Base-by-base conservation (phyloP, 306 rosid genomes). In the Senna tora region DNA sequence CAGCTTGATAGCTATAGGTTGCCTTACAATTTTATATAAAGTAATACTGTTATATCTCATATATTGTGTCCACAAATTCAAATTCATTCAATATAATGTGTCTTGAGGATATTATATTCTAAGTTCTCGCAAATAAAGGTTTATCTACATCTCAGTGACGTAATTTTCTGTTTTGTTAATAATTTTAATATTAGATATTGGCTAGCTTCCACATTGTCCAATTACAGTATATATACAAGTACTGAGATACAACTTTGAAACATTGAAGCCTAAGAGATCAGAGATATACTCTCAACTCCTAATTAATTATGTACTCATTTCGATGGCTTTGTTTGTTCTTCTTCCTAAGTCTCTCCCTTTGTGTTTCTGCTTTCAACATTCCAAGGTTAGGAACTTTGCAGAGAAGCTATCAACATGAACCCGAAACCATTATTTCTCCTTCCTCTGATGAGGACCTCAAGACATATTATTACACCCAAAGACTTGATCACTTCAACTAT, bases 401-500 rank as follows among this genome's bases (percentile, higher is more conserved):
- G 56, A 74, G 56, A 65, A 62, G 41, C n/a, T 22, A 50, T 13
- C 63, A 13, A 9, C 49, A 11, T 43, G 65, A 74, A 41, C 47
- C 45, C 2, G 38, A 19, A 58, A 25, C 57, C 15, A 15, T 45
- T 22, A n/a, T n/a, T n/a, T n/a, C n/a, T n/a, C 52, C 64, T 38
- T 54, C 57, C 13, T 52, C 34, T 3, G 6, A 7, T 15, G 3
- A 28, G 20, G 65, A 65, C 22, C 21, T 75, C 50, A 43, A 42
- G 12, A 77, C 77, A 9, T 73, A 53, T 41, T 77, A 62, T 47
- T 75, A 57, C 67, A 67, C 51, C n/a, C 83, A 82, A 56, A 72
- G 50, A 12, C 69, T 82, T 3, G 83, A 82, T n/a, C 86, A 82
- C 66, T 75, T 82, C 54, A 79, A 71, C 80, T 82, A 70, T 38